Percentiles rank a stretch among this genome's conserved stretches.
Conservation (phyloP, 2,329 filamentous ascomycete species). For the Colletotrichum destructivum region DNA sequence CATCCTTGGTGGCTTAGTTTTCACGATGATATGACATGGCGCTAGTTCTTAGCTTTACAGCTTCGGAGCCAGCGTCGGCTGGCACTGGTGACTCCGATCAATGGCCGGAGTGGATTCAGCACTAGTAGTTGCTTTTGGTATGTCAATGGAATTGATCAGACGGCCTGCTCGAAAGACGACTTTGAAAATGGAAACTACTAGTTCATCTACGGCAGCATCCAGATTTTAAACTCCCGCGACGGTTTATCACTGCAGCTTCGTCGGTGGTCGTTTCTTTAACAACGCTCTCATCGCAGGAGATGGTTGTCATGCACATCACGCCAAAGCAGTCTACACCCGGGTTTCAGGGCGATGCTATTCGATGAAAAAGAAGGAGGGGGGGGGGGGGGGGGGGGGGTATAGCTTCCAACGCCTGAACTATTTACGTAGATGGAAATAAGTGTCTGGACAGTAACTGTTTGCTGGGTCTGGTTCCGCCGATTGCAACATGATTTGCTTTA, state of each 20-base stretch:
- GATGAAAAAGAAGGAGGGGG: conserved; percentile 4
- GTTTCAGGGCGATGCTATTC: background rate
- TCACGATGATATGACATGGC: conserved; percentile 50
- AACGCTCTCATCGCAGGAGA: background rate
- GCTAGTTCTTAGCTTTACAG: conserved; percentile 77
- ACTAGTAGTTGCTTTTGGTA: conserved; percentile 67
- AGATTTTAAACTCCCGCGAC: conserved; percentile 28
- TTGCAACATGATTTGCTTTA: conserved; percentile 33
- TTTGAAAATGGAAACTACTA: conserved; percentile 52
- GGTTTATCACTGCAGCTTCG: background rate
- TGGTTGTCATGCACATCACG: background rate
- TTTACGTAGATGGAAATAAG: conserved; percentile 33
- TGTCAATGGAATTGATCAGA: conserved; percentile 47
- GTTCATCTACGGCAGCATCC: conserved; percentile 45
- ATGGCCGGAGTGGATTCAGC: conserved; percentile 61
- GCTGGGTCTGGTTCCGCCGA: conserved; percentile 27
- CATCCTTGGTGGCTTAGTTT: no score
- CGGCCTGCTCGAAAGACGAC: conserved; percentile 54
- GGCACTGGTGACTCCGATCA: conserved; percentile 36
- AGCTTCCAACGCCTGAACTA: conserved; percentile 32
- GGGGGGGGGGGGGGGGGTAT: conserved; percentile 38
- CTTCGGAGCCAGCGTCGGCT: conserved; percentile 76
- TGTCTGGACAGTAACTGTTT: conserved; percentile 37
- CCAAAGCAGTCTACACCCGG: no score
- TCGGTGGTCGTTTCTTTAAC: conserved; percentile 9